Base-by-base conservation (phyloP, 208 protist genomes). In the Acanthamoeba culbertsoni region DNA sequence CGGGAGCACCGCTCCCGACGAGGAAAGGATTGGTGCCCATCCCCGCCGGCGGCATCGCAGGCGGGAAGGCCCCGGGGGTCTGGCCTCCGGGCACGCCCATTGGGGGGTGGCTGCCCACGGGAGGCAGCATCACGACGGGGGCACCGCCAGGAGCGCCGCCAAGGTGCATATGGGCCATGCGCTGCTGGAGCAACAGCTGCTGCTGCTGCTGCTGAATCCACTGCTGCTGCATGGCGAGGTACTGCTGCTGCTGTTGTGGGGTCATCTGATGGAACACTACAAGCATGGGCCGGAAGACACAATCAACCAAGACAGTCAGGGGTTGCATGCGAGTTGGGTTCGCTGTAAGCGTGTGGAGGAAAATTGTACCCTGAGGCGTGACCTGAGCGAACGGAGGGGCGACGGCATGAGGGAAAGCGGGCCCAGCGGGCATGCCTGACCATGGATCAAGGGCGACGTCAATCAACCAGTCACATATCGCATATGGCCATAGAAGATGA, bases 121-220 rank as follows among this genome's bases (percentile, higher is more conserved):
- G 37, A 31, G 68, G 33, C 68, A 77, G 40, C 71, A 82, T 82
- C 26, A 53, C 37, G 26, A 14, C 26, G 5, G 43, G 42, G 14
- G 42, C 71, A 8, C 42, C 43, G 37, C 42, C 26, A n/a, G 71
- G 42, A 35, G 71, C 71, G 23, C 71, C 71, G 45, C 18, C 40
- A 3, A 82, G 71, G 3, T 1, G 28, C 71, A 82, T 82, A 7
- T 40, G 31, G 28, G 71, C 71, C 71, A 82, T 82, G 2, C 43
- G n/a, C 40, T 89, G 79, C 51, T 89, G 79, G 31, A 65, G 46
- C 79, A 89, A 7, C n/a, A 89, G 35, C 55, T 89, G 79, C 53
- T 89, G 79, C 55, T 89, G 79, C 53, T 89, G 79, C 55, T 89
- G 79, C 33, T 89, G 79, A n/a, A 89, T 89, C 79, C 79, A 89